Evolutionary conservation across 805 yeast species (phyloP), one percentile per base, ranked within the genome.

Genomic region (Yueomyces sinensis): DNA sequence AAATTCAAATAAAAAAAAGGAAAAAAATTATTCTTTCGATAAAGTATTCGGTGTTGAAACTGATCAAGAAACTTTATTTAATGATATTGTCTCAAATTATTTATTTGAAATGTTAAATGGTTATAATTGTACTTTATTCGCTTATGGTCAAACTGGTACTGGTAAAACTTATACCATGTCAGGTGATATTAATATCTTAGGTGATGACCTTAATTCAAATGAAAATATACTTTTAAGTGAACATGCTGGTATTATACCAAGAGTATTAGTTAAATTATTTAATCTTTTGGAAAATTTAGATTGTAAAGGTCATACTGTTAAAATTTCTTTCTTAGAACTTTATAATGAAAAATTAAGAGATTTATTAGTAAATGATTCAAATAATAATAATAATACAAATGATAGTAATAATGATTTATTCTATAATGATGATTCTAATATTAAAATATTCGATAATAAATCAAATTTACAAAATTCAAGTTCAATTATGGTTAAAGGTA

Each of bases 131-230:
- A 78, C 93, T 0, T 68, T 82, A 11, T 71, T 82, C 49, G 91
- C 93, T 0, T 83, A 84, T 58, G 94, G 94, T 1, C 93, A 82
- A 53, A 82, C 93, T 0, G 94, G 93, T 7, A 79, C 91, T 0
- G 93, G 93, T 14, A 82, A 82, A 47, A 82, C 94, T 0, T 75
- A 72, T 47, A 61, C 79, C 5, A 72, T 73, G 86, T 71, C 78
- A 5, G 91, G 93, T 5, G 79, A 79, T 33, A 68, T 76, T 23
- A 43, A 72, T 50, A 40, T 61, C 61, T 24, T 62, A 47, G 44
- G 61, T 54, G 50, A 45, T 36, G 24, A 20, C 24, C 32, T 44
- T 27, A 50, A 42, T 13, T 58, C 50, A 5, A 39, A 33, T 23
- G 49, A 45, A 27, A 46, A 45, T 24, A 42, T 52, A 1, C 39